These are phyloP conservation scores for Coelastrella sp. DNA, from an alignment of 139 green algal species.

Conservation along the genomic window DNA sequence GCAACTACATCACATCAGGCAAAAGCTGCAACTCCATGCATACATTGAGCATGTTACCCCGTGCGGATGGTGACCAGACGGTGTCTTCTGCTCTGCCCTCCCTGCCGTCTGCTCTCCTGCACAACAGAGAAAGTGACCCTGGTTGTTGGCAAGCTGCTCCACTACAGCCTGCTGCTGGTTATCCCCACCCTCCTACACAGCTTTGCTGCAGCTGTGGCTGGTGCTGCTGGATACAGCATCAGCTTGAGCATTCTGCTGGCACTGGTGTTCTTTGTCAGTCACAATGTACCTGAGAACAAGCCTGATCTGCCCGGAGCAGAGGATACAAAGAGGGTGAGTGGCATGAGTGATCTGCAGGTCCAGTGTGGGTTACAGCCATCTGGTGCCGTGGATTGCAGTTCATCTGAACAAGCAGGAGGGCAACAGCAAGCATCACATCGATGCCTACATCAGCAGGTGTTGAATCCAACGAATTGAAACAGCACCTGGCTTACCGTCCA, in stretches of 20 bases:
- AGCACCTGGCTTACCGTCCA: too few relatives aligned
- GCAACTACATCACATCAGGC: neutral
- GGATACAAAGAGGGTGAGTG: slow-evolving; percentile 10
- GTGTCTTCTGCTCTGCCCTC: too few relatives aligned
- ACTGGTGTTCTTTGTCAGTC: slow-evolving; percentile 65
- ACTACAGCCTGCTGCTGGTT: slow-evolving; percentile 78
- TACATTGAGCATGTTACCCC: too few relatives aligned
- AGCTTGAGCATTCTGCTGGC: slow-evolving; percentile 45
- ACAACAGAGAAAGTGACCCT: slow-evolving; percentile 68
- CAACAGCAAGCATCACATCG: neutral
- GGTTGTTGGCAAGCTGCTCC: slow-evolving; percentile 77
- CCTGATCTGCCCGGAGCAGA: slow-evolving; percentile 34
- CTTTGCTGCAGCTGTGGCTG: slow-evolving; percentile 55
- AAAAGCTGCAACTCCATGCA: neutral
- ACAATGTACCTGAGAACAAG: slow-evolving; percentile 88
- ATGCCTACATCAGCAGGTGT: too few relatives aligned
- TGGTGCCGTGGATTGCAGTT: neutral
- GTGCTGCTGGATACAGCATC: slow-evolving; percentile 57
- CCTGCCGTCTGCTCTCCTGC: neutral
- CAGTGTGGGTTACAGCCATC: neutral
- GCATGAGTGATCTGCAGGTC: neutral
- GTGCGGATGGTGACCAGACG: neutral
- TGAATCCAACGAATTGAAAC: too few relatives aligned
- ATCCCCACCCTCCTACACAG: slow-evolving; percentile 71
- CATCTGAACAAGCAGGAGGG: neutral